Conservation (phyloP, 1,139 yeast genomes). For the Sugiyamaella sp. region DNA sequence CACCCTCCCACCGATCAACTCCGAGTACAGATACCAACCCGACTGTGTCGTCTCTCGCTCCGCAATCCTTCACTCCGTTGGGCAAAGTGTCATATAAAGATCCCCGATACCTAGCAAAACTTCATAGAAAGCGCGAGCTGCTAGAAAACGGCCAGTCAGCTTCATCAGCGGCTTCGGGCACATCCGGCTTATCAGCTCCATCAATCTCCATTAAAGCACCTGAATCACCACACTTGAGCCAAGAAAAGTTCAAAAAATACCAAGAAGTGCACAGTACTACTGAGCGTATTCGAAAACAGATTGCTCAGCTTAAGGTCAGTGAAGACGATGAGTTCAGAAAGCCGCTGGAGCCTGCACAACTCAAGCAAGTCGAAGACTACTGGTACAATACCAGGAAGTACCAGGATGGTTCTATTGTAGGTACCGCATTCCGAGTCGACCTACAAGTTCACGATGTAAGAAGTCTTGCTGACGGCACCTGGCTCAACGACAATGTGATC, state of each 20-base stretch:
- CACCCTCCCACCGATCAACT: not conserved
- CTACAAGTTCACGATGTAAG: constrained; percentile 66
- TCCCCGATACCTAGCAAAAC: constrained; percentile 8
- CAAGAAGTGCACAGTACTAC: constrained; percentile 27
- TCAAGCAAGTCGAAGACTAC: constrained; percentile 21
- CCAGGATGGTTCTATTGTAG: constrained; percentile 43
- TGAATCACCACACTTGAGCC: constrained; percentile 15
- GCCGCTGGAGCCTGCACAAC: constrained; percentile 22
- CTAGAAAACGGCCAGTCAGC: constrained; percentile 4
- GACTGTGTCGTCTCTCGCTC: not conserved
- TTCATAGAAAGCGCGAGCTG: constrained; percentile 18
- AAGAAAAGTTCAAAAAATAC: constrained; percentile 25
- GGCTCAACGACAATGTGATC: constrained; percentile 92
- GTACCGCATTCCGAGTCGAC: constrained; percentile 56
- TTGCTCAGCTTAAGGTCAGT: constrained; percentile 25
- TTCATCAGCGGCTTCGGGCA: constrained; percentile 10
- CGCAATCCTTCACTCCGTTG: constrained; percentile 17
- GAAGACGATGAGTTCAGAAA: constrained; percentile 25
- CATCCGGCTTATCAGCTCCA: constrained; percentile 17
- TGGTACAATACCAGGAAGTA: constrained; percentile 12
- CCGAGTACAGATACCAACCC: not conserved
- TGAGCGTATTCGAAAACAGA: constrained; percentile 26
- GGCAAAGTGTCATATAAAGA: constrained; percentile 18
- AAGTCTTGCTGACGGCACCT: constrained; percentile 68
- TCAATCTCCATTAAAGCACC: constrained; percentile 13